phyloP scores from a whole-genome alignment of 2,329 filamentous ascomycete genomes.

The Xylariaceae sp. region DNA sequence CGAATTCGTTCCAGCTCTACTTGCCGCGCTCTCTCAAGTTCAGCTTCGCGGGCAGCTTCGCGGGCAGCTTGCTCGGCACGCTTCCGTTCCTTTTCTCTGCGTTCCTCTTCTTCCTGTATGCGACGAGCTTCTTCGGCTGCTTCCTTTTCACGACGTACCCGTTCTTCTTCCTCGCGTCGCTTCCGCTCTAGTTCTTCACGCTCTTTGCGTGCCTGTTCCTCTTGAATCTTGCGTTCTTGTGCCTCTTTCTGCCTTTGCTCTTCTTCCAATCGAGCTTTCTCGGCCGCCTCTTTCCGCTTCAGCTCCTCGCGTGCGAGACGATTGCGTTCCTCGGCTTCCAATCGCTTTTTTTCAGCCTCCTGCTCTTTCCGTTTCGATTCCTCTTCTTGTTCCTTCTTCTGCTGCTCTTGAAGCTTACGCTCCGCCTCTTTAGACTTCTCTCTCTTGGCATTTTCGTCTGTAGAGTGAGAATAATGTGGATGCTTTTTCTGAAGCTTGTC shows the following conservation, averaged over 20 bases:
- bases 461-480: background rate
- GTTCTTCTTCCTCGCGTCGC: slow-evolving; percentile 36
- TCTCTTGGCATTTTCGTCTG: slow-evolving; percentile 22
- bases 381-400: slow-evolving; percentile 25
- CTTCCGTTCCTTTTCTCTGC: slow-evolving; percentile 45
- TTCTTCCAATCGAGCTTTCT: slow-evolving; percentile 35
- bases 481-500: slow-evolving; percentile 32
- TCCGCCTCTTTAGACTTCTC: slow-evolving; percentile 31
- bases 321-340: slow-evolving; percentile 29
- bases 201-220: slow-evolving; percentile 21
- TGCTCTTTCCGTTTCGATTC: slow-evolving; percentile 30
- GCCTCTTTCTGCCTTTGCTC: slow-evolving; percentile 31
- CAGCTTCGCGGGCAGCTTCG: slow-evolving; percentile 51
- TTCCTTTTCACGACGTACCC: slow-evolving; percentile 24
- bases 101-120: slow-evolving; percentile 47
- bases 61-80: slow-evolving; percentile 37
- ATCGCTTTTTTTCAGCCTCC: slow-evolving; percentile 28
- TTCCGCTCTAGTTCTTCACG: slow-evolving; percentile 37
- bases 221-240: slow-evolving; percentile 25
- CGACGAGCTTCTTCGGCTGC: slow-evolving; percentile 35
- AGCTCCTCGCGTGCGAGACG: slow-evolving; percentile 5
- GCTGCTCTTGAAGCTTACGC: slow-evolving; percentile 23
- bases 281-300: slow-evolving; percentile 31
- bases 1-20: slow-evolving; percentile 54
- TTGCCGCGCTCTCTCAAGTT: slow-evolving; percentile 46